Evolutionary conservation across 2,329 filamentous ascomycete genomes (phyloP).

Genomic region (Aspergillus novoparasiticus): DNA sequence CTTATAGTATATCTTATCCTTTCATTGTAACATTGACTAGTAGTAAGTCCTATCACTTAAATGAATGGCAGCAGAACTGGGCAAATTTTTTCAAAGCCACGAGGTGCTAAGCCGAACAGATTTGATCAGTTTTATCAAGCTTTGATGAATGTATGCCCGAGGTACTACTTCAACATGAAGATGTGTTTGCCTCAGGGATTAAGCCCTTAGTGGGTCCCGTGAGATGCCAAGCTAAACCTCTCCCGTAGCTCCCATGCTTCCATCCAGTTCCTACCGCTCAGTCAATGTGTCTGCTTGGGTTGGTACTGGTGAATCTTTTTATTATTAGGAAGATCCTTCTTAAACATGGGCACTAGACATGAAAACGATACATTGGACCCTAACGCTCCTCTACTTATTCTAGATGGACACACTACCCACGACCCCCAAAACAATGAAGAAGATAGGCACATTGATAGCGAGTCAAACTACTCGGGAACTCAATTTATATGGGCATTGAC

Average conservation of each 20-base stretch:
- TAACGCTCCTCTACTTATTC: slow-evolving; percentile 35
- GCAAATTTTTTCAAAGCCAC: not conserved
- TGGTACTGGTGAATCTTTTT: slow-evolving; percentile 10
- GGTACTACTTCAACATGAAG: not conserved
- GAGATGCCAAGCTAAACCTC: slow-evolving; percentile 4
- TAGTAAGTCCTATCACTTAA: not conserved
- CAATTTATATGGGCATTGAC: slow-evolving; percentile 60
- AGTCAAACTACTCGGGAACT: slow-evolving; percentile 28
- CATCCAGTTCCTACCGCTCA: not conserved
- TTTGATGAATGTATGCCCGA: not conserved
- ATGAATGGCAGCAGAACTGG: not conserved
- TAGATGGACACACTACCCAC: slow-evolving; percentile 15
- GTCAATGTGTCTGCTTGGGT: not conserved
- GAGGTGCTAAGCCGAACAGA: not conserved
- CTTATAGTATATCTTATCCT: not conserved
- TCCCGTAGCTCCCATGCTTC: too few species aligned
- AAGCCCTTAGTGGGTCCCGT: slow-evolving; percentile 20
- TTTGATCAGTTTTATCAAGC: not conserved
- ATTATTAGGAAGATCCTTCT: slow-evolving; percentile 11
- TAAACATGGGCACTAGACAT: slow-evolving; percentile 29
- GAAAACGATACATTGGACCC: slow-evolving; percentile 25
- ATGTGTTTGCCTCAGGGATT: not conserved
- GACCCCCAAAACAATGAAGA: slow-evolving; percentile 9
- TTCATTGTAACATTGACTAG: not conserved
- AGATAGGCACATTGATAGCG: slow-evolving; percentile 10